Conservation (phyloP, 768 basidiomycete genomes). For the Strobilomyces dryophilus region DNA sequence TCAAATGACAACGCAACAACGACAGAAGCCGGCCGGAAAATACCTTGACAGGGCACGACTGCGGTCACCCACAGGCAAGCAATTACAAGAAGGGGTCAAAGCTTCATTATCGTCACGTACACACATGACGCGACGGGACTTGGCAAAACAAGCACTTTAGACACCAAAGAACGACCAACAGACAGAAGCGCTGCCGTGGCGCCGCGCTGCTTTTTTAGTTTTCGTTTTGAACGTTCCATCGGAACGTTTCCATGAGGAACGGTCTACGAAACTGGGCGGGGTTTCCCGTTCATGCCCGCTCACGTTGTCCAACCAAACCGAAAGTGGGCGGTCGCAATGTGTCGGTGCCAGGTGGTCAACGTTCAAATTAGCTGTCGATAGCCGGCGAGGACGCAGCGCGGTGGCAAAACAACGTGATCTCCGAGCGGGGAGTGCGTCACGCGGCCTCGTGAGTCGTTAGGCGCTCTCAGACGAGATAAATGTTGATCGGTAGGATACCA, state of each 20-base stretch:
- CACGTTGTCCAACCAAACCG: neutral
- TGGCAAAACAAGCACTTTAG: no score
- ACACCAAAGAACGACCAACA: no score
- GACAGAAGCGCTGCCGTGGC: conserved; percentile 1
- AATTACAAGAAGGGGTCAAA: no score
- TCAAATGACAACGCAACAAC: neutral
- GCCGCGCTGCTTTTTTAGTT: neutral
- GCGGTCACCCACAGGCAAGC: conserved; percentile 1
- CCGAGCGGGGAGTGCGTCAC: neutral
- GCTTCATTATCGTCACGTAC: neutral
- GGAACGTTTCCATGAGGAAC: conserved; percentile 19
- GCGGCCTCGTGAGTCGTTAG: neutral
- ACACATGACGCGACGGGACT: no score
- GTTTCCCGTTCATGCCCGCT: conserved; percentile 4
- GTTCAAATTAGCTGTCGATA: no score
- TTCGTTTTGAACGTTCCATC: conserved; percentile 15
- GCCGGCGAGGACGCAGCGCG: no score
- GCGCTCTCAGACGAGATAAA: conserved; percentile 6
- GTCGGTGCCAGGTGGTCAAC: no score
- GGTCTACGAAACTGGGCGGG: conserved; percentile 6
- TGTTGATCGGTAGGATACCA: neutral
- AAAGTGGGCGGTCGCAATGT: no score
- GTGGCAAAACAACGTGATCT: conserved; percentile 11
- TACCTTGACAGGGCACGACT: neutral
- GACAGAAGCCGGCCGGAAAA: neutral